Evolutionary conservation across 1,284 basidiomycete species (phyloP), one percentile per base, ranked within the genome.

Genomic region (Singerocomus rubriflavus): DNA sequence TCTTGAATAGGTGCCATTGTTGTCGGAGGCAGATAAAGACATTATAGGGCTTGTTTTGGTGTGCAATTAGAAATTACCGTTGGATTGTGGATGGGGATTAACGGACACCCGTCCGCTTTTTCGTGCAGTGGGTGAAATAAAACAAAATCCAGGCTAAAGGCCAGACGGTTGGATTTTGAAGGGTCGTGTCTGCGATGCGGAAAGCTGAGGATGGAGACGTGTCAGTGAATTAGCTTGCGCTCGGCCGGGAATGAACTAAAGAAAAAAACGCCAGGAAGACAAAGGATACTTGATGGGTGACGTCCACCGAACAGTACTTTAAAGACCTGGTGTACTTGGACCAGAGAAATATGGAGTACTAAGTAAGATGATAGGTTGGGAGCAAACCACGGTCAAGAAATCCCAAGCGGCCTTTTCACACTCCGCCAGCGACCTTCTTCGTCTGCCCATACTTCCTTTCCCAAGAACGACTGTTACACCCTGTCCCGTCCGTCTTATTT

Each of bases 21-120:
- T 85, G 81, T 88, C 85, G 66, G 79, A 78, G 71, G 88, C 81
- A 68, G 88, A 88, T 79, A 91, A 82, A 77, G 88, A 91, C 88
- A 90, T 90, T 85, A 84, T 84, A 83, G 70, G 68, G 70, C 73
- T 75, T 75, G 75, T 74, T 79, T 76, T 73, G 74, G 74, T 73
- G 73, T 78, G 78, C 70, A 80, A 90, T 90, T 90, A 90, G 77
- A 78, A 80, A 91, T 90, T 90, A 90, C 77, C 59, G 65, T 71
- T 70, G 52, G 61, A 67, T 70, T 68, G 67, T 66, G 61, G 78
- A 80, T 79, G 69, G 68, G 69, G 68, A 67, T 69, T 69, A 65
- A 65, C 62, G 67, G 68, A 67, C 60, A 56, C 25, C 44, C n/a
- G 64, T 57, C 57, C 63, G 55, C 56, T 64, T 70, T 69, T 68